Percentiles rank a stretch among this genome's conserved stretches.
These are phyloP conservation scores for Caloboletus firmus DNA, from an alignment of 1,284 basidiomycete species.

Conservation along the genomic window DNA sequence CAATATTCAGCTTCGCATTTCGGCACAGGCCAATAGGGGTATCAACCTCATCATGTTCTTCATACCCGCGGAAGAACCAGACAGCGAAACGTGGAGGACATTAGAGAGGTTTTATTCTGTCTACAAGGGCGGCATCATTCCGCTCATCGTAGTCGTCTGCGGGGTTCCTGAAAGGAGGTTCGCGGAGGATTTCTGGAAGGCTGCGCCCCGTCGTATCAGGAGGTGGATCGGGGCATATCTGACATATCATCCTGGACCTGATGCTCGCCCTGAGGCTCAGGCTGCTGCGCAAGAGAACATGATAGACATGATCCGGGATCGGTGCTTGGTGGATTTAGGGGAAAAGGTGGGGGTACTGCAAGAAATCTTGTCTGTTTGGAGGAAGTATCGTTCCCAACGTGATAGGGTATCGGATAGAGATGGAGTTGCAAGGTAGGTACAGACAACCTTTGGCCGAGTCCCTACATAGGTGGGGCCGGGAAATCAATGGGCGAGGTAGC, in stretches of 20 bases:
- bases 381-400: constrained; percentile 22
- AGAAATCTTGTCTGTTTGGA: constrained; percentile 24
- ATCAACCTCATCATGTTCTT: constrained; percentile 19
- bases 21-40: constrained; percentile 2
- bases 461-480: not conserved
- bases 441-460: not conserved
- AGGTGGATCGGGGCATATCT: constrained; percentile 13
- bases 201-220: constrained; percentile 12
- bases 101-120: constrained; percentile 19
- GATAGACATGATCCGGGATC: constrained; percentile 15
- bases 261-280: constrained; percentile 7
- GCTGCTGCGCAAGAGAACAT: constrained; percentile 11
- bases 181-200: constrained; percentile 23
- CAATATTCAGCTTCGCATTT: not conserved
- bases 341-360: constrained; percentile 20
- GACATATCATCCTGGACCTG: constrained; percentile 17
- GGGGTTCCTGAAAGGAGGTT: constrained; percentile 10
- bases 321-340: constrained; percentile 21
- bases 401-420: not conserved
- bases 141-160: constrained; percentile 22
- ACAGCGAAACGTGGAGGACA: constrained; percentile 12
- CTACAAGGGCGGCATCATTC: constrained; percentile 20
- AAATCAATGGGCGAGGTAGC: not conserved
- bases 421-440: not conserved
- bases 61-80: constrained; percentile 7